A percentile compares a stretch with the other conserved stretches of the same genome.
Evolutionary conservation across 306 rosid species (phyloP).

Genomic region (Glycine soja): DNA sequence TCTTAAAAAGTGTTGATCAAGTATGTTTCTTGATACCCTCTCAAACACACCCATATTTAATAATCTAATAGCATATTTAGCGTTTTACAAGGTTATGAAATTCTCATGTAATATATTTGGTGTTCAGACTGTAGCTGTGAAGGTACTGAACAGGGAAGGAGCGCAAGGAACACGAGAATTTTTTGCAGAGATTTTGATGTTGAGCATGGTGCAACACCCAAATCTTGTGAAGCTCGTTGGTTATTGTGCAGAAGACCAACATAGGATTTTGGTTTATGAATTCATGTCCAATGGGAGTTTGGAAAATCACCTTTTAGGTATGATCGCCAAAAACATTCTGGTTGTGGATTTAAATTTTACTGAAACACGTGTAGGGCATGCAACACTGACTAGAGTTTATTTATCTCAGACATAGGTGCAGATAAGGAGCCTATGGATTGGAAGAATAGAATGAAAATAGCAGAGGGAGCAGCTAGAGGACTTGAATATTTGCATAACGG

Average conservation of each 20-base stretch:
- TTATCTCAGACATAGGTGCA: slow-evolving; percentile 47
- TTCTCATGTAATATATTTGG: slow-evolving; percentile 33
- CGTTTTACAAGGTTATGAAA: background rate
- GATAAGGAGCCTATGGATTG: slow-evolving; percentile 64
- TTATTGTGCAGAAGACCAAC: slow-evolving; percentile 65
- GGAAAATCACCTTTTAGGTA: slow-evolving; percentile 77
- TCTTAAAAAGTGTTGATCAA: slow-evolving; percentile 50
- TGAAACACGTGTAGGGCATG: background rate
- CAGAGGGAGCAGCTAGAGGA: slow-evolving; percentile 74
- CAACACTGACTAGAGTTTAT: slow-evolving; percentile 27
- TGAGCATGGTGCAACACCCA: slow-evolving; percentile 69
- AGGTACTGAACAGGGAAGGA: slow-evolving; percentile 66
- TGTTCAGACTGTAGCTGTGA: slow-evolving; percentile 72
- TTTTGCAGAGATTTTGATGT: slow-evolving; percentile 69
- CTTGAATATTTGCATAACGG: slow-evolving; percentile 74
- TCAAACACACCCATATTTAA: background rate
- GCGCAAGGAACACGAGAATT: slow-evolving; percentile 78
- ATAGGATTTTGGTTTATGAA: slow-evolving; percentile 72
- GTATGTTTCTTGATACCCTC: slow-evolving; percentile 42
- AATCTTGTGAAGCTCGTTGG: slow-evolving; percentile 73
- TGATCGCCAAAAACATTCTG: background rate
- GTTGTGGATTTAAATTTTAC: background rate
- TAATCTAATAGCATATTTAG: background rate
- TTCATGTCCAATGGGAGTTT: slow-evolving; percentile 72
- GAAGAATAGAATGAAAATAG: slow-evolving; percentile 74